Evolutionary conservation across 345 rosid species (phyloP), one percentile per base, ranked within the genome.

Genomic region (Gossypium anomalum): DNA sequence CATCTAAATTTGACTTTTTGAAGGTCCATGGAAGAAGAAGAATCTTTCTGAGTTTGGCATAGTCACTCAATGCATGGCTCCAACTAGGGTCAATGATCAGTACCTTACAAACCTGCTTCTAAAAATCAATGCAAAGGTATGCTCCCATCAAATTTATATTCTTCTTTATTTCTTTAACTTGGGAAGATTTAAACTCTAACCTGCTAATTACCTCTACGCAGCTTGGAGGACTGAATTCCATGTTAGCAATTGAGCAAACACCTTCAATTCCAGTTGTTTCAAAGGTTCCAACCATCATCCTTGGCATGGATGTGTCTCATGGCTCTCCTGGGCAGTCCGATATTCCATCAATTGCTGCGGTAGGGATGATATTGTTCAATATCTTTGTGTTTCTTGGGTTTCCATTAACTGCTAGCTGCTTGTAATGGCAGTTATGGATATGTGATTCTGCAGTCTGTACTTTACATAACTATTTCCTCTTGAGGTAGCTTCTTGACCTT

Each of bases 281-380:
- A 0, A 83, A 84, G 86, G 83, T 74, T 77, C 99, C 99, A 7
- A 89, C 99, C 3, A 78, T 95, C 41, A 93, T 95, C 76, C 85
- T 95, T 56, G 99, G 99, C 9, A 95, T 95, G 97, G 99, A 93
- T 82, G 99, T 95, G 13, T 91, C 98, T 0, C 98, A 92, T 80
- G 98, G 98, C 45, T 94, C 98, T 22, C 98, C 98, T 41, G 98
- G 98, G 62, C 89, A 82, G 72, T 86, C 94, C 17, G 93, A 90
- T 78, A 13, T 91, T 3, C 99, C 99, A 53, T 95, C 98, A n/a
- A 82, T 95, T 84, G 98, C 99, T 75, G 97, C 98, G 82, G 98
- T 94, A 90, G 2, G 61, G n/a, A 65, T 27, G 15, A 48, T 77
- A 2, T n/a, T 68, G 58, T 57, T 43, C 10, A 6, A 80, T 58